phyloP scores from a whole-genome alignment of 106 monocot species.

The Phalaenopsis aphrodite region DNA sequence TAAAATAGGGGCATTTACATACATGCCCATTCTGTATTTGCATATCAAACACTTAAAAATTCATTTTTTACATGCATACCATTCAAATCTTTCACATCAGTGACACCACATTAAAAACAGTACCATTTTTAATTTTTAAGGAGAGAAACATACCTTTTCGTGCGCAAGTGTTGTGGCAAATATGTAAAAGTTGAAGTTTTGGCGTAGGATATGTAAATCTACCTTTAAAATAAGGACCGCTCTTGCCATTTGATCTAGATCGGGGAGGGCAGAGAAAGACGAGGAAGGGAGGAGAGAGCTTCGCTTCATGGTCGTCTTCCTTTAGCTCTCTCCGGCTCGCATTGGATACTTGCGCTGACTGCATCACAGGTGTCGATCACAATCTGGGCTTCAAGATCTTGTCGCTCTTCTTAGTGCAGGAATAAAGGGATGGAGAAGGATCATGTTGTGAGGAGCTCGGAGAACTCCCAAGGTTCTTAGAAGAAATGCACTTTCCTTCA shows the following conservation, averaged over 20 bases:
- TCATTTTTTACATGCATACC: too few relatives aligned
- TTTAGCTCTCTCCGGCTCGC: conserved; percentile 1
- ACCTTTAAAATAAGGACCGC: not conserved
- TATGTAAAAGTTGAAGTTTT: too few relatives aligned
- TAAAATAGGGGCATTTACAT: not conserved
- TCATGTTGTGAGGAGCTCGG: not conserved
- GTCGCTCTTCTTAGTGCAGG: not conserved
- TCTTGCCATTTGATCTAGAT: not conserved
- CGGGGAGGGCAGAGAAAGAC: not conserved
- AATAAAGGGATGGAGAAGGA: not conserved
- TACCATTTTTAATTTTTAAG: too few relatives aligned
- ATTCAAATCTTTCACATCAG: too few relatives aligned
- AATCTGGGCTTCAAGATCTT: not conserved
- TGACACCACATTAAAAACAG: too few relatives aligned
- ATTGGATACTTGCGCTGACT: not conserved
- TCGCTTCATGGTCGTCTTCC: not conserved
- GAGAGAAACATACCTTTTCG: too few relatives aligned
- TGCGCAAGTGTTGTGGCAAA: too few relatives aligned
- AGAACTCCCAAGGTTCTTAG: conserved; percentile 5
- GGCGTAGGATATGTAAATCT: too few relatives aligned
- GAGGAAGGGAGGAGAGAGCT: not conserved
- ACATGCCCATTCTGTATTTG: too few relatives aligned
- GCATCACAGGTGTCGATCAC: not conserved
- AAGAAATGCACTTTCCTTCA: not conserved
- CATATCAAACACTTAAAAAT: too few relatives aligned